phyloP scores from a whole-genome alignment of 345 rosid genomes.

The Heritiera fomes region DNA sequence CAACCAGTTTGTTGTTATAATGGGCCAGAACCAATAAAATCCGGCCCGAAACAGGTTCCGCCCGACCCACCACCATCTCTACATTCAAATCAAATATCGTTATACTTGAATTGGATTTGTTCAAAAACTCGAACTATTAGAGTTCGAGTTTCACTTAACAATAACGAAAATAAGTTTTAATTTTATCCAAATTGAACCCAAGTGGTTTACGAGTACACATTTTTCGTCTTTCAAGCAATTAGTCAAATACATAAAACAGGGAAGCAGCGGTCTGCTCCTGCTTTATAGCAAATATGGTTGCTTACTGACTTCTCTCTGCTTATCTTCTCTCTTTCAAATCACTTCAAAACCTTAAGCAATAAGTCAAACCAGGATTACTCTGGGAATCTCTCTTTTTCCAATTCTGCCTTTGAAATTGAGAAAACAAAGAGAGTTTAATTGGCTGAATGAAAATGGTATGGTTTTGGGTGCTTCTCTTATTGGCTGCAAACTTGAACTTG shows the following conservation, averaged over 20 bases:
- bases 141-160: too few species aligned
- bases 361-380: not conserved
- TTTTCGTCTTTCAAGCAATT: too few species aligned
- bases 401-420: not conserved
- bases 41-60: too few species aligned
- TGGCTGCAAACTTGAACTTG: conserved; percentile 13
- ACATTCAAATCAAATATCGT: too few species aligned
- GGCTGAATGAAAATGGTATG: not conserved
- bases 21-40: too few species aligned
- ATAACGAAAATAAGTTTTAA: too few species aligned
- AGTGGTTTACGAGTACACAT: too few species aligned
- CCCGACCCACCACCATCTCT: too few species aligned
- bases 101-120: too few species aligned
- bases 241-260: not conserved
- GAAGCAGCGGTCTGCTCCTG: not conserved
- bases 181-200: too few species aligned
- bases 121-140: too few species aligned
- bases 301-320: not conserved
- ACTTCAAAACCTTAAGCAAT: not conserved
- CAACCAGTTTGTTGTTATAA: too few species aligned
- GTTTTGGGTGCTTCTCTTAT: conserved; percentile 2
- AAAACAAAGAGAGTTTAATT: not conserved
- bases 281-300: not conserved
- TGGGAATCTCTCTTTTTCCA: not conserved
- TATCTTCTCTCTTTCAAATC: not conserved